Base-by-base conservation (phyloP, 768 basidiomycete genomes). In the Lactifluus pinguis region DNA sequence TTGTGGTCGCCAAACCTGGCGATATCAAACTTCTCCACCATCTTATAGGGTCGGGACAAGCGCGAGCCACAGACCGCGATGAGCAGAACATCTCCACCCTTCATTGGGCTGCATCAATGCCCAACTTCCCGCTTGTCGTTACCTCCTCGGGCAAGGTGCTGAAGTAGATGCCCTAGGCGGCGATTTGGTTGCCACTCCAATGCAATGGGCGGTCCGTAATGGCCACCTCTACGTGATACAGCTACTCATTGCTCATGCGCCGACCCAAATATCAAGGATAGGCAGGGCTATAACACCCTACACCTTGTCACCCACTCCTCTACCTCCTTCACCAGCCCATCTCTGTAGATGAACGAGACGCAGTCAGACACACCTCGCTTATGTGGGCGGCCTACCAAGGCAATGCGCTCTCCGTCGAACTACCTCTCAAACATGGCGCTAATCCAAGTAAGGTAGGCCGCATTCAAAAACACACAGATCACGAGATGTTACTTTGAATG, bases 341-440 rank as follows among this genome's bases (percentile, higher is more conserved):
- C 64, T 86, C 84, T 47, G 87, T 98, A 60, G 97, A 99, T 70
- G 87, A 87, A 50, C 81, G 85, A 44, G 97, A 99, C 72, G 78
- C 85, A 1, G 89, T 92, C 68, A 95, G 97, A 0, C 97, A 98
- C 70, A 97, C 95, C 0, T 80, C 91, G 0, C 79, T 98, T 53
- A 97, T 98, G 92, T 99, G 97, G 97, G 97, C 97, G 6, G 92
- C n/a, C n/a, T n/a, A n/a, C n/a, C n/a, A n/a, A n/a, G n/a, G n/a
- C 49, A 97, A 99, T 69, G 94, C 93, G 2, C 81, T 98, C 38
- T 92, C 90, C 3, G 94, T 98, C 6, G 94, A 98, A 64, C 73
- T 98, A 49, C 74, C 98, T 45, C 79, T 99, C 54, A 82, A 85
- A 58, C 91, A 95, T 65, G 92, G 92, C 3, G 94, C 97, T 2